Conservation (phyloP, 1,284 basidiomycete genomes). For the Marasmius oreades region DNA sequence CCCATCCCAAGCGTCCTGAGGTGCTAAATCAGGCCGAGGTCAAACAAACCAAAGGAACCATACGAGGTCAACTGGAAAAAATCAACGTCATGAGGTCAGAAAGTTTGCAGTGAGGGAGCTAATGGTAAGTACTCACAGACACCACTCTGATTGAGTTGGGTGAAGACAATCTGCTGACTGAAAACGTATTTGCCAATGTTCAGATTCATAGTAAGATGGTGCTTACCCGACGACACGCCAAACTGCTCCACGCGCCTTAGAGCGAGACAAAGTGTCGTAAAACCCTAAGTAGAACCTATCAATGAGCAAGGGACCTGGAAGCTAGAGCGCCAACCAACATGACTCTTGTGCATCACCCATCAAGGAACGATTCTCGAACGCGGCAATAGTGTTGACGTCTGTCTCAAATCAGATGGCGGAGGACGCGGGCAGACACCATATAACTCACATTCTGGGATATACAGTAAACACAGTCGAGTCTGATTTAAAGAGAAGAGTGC, state of each 20-base stretch:
- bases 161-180: slow-evolving; percentile 57
- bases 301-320: not conserved
- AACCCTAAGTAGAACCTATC: slow-evolving; percentile 40
- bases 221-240: slow-evolving; percentile 57
- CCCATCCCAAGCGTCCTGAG: slow-evolving; percentile 61
- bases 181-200: not conserved
- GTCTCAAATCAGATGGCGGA: not conserved
- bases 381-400: slow-evolving; percentile 44
- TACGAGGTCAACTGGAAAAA: slow-evolving; percentile 27
- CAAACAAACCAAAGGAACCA: not conserved
- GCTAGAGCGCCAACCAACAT: slow-evolving; percentile 29
- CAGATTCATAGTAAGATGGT: not conserved
- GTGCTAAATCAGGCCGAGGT: not conserved
- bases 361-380: slow-evolving; percentile 45
- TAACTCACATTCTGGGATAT: slow-evolving; percentile 1
- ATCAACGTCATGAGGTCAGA: not conserved
- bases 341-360: slow-evolving; percentile 60
- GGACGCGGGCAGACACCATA: too few species aligned
- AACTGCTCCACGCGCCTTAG: slow-evolving; percentile 45
- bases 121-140: slow-evolving; percentile 31
- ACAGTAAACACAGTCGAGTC: not conserved
- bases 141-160: slow-evolving; percentile 40
- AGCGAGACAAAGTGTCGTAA: slow-evolving; percentile 43
- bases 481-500: slow-evolving; percentile 7
- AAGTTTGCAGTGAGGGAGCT: not conserved